Percentiles rank a stretch among this genome's conserved stretches.
phyloP scores from a whole-genome alignment of 2,329 filamentous ascomycete species.

The Chrysoporthe cubensis region DNA sequence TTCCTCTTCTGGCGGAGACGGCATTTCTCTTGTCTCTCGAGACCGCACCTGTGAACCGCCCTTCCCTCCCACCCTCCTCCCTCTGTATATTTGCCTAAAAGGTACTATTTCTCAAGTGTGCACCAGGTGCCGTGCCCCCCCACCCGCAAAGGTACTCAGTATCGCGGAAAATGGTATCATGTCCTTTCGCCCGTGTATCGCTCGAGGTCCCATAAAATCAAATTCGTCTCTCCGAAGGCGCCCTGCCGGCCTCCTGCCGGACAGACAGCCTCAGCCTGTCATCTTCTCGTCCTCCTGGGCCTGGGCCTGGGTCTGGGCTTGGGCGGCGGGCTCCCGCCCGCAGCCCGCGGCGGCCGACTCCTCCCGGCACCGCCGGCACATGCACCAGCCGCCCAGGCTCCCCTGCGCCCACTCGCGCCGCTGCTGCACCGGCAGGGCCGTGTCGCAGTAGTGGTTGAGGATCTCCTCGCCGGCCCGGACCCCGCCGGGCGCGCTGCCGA shows the following conservation, averaged over 20 bases:
- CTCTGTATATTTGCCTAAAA: not conserved
- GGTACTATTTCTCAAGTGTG: constrained; percentile 7
- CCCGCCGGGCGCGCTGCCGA: constrained; percentile 57
- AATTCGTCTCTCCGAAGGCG: not conserved
- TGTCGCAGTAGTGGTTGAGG: constrained; percentile 88
- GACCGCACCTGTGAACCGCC: not conserved
- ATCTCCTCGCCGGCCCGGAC: constrained; percentile 83
- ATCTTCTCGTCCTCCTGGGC: constrained; percentile 9
- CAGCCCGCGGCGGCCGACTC: constrained; percentile 54
- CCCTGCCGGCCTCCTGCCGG: too few species aligned
- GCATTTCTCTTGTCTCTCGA: not conserved
- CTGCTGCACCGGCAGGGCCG: constrained; percentile 75
- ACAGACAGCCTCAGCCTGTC: not conserved
- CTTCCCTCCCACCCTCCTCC: not conserved
- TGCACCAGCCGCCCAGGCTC: constrained; percentile 85
- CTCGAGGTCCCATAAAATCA: constrained; percentile 3
- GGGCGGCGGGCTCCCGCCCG: not conserved
- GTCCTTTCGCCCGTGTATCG: constrained; percentile 16
- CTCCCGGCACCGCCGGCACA: constrained; percentile 79
- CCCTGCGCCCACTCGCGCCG: constrained; percentile 88
- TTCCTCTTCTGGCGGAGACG: not conserved
- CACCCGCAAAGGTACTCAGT: not conserved
- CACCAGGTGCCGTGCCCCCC: not conserved
- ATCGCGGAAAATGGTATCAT: constrained; percentile 5
- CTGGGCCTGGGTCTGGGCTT: too few species aligned